Evolutionary conservation across 768 basidiomycete genomes (phyloP).

Genomic region (Psilocybe cyanescens): DNA sequence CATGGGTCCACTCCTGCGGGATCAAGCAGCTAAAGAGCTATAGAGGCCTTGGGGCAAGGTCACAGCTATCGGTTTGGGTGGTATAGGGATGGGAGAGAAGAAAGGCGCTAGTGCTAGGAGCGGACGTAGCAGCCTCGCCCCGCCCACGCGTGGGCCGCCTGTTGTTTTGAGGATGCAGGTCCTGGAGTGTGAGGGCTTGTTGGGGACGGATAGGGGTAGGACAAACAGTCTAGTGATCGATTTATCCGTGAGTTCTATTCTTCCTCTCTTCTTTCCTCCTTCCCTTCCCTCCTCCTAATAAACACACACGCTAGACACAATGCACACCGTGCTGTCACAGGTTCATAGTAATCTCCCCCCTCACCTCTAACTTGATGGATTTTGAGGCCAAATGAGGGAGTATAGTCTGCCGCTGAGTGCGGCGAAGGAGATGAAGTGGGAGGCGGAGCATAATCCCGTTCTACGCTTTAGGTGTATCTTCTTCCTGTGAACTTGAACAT

Average conservation of each 20-base stretch:
- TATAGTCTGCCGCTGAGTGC: constrained; percentile 68
- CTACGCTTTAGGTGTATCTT: constrained; percentile 64
- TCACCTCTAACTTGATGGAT: constrained; percentile 58
- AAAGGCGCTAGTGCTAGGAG: constrained; percentile 14
- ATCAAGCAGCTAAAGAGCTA: too few relatives aligned
- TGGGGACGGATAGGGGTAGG: constrained; percentile 68
- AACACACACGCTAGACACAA: too few relatives aligned
- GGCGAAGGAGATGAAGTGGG: constrained; percentile 70
- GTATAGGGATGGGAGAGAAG: neutral
- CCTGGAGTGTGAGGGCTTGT: constrained; percentile 61
- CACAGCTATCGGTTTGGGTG: constrained; percentile 1
- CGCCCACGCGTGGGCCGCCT: constrained; percentile 65
- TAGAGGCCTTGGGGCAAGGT: constrained; percentile 32
- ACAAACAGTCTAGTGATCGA: constrained; percentile 43
- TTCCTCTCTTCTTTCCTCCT: too few relatives aligned
- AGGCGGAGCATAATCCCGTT: constrained; percentile 69
- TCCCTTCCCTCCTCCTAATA: too few relatives aligned
- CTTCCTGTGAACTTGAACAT: neutral
- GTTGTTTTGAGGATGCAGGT: constrained; percentile 74
- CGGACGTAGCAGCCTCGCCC: constrained; percentile 30
- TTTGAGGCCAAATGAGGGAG: constrained; percentile 55
- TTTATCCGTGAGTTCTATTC: constrained; percentile 61
- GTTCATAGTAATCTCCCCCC: too few relatives aligned
- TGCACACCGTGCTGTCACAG: too few relatives aligned
- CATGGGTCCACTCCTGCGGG: constrained; percentile 38